Base-by-base conservation (phyloP, 257 asterid species). In the Salvia splendens region DNA sequence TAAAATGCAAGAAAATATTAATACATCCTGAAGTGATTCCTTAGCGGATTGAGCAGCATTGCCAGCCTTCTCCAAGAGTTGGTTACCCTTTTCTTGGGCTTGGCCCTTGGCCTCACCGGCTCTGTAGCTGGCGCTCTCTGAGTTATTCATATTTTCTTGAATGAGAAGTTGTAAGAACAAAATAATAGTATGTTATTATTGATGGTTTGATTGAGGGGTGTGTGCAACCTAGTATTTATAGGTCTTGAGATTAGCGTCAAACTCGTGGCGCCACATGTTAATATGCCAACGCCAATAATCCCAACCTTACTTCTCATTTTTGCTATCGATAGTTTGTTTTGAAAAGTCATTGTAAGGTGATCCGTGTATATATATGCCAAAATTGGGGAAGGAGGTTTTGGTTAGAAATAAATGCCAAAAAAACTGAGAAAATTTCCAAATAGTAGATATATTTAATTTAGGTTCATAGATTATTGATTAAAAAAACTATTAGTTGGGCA, bases 11-110 rank as follows among this genome's bases (percentile, higher is more conserved):
- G 7, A 1, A 5, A 33, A 33, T 33, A 33, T 4, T 33, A 38
- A 38, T 40, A 81, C 90, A 75, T 81, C 68, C 46, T 82, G 86
- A 54, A 74, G 7, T 4, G 91, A 61, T 57, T 85, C 86, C 71
- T 76, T 80, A 4, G 88, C 82, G 1, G 91, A 82, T 16, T 85
- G 78, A 2, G 86, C 88, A 51, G 83, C 86, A 66, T 72, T 67
- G 70, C 69, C 36, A 12, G 88, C 86, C 67, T 80, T 83, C 11
- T 82, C 88, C 81, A 83, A 68, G 78, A 81, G 40, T 57, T 83
- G 88, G 76, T 12, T 77, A 3, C 82, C 79, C 69, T 83, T 85
- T 73, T 83, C 78, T 65, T 78, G 71, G 0, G 79, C 76, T 65
- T 78, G 76, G 71, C 82, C 82, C 63, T 78, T 69, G 64, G 76